Base-by-base conservation (phyloP, 129 eudicot species). In the Centrapalus pauciflorus region DNA sequence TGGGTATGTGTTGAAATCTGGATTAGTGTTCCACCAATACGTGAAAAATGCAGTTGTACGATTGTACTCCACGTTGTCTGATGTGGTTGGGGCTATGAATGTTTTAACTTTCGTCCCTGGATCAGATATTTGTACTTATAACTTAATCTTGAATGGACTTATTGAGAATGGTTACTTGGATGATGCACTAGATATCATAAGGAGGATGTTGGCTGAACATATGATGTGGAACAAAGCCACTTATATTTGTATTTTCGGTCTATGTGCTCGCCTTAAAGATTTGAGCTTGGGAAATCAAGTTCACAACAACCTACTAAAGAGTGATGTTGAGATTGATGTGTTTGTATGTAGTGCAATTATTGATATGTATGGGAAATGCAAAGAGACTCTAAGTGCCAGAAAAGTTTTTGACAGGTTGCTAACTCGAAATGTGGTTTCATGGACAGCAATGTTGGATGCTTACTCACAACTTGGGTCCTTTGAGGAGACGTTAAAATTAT, bases 361-460 rank as follows among this genome's bases (percentile, higher is more conserved):
- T 23, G 17, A 45, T 23, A 45, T 45, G 52, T 45, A 45, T 45
- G 52, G 52, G 17, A 45, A 45, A 45, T 45, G 52, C 6, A 45
- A 45, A 45, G 9, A 45, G 19, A 45, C 17, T 45, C 7, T 1
- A 45, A 45, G 52, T 16, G 52, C 52, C 1, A 45, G 52, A 45
- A 45, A 45, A 45, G 52, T 45, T 14, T 45, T 45, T 45, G 20
- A 45, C 21, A 45, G 4, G 21, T 45, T 14, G 1, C 4, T 13
- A 45, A 45, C 21, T n/a, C 21, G 52, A 24, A 67, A 67, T 20
- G 73, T 50, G 7, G 50, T 67, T 10, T 67, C 73, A 14, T 67
- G 73, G 73, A 34, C 62, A 11, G 60, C 56, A 11, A 67, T 67
- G 62, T 29, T 67, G 34, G 41, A 59, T 4, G 72, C 62, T 52